These are phyloP conservation scores for Kodamaea nitidulidarum DNA, from an alignment of 805 yeast genomes.

Conservation along the genomic window DNA sequence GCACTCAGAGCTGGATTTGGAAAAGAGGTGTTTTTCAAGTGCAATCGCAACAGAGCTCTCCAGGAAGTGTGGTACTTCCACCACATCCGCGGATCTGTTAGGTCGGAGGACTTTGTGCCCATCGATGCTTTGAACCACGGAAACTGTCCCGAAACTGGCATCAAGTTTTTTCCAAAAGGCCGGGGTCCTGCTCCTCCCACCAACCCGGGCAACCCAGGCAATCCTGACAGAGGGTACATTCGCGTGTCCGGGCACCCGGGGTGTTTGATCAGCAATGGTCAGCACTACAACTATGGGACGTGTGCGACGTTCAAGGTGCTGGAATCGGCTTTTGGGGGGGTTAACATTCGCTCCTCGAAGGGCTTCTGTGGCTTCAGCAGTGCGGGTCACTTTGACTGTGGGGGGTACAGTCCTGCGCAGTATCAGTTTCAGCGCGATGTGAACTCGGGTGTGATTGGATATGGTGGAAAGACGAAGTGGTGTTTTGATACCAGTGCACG, in stretches of 20 bases:
- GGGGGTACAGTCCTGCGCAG: slow-evolving; percentile 18
- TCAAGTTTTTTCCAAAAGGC: slow-evolving; percentile 70
- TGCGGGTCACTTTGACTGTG: slow-evolving; percentile 14
- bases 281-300: slow-evolving; percentile 77
- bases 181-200: slow-evolving; percentile 5
- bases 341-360: slow-evolving; percentile 59
- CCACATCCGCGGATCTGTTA: slow-evolving; percentile 20
- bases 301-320: slow-evolving; percentile 71
- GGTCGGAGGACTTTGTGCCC: slow-evolving; percentile 12
- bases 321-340: slow-evolving; percentile 69
- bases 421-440: slow-evolving; percentile 59
- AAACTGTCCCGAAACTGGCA: slow-evolving; percentile 66
- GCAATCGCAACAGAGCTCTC: slow-evolving; percentile 46
- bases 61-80: slow-evolving; percentile 27
- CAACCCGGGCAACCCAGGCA: slow-evolving; percentile 8
- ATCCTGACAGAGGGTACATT: slow-evolving; percentile 32
- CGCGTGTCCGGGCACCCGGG: slow-evolving; percentile 53
- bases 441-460: slow-evolving; percentile 44
- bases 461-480: slow-evolving; percentile 64
- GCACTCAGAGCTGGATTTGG: slow-evolving; percentile 48
- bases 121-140: slow-evolving; percentile 50
- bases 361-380: slow-evolving; percentile 60
- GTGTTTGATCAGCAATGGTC: slow-evolving; percentile 81
- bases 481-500: slow-evolving; percentile 28
- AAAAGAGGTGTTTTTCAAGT: slow-evolving; percentile 55